Evolutionary conservation across 202 grass and related monocot species (phyloP), one percentile per base, ranked within the genome.

Genomic region (Eragrostis tef): DNA sequence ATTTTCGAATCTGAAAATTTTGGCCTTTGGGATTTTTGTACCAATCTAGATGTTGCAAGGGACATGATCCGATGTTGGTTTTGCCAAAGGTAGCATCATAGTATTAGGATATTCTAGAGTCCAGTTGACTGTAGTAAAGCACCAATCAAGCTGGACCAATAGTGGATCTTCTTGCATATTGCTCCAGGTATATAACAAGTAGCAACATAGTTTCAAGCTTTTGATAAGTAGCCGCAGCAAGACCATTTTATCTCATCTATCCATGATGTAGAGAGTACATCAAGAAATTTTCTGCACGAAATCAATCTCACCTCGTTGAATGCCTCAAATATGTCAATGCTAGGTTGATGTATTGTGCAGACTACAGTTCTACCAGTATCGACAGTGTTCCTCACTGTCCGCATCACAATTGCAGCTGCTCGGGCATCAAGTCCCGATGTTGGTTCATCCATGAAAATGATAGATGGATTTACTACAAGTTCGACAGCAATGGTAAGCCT

Each of bases 381-480:
- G 0, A 97, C 94, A 4, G 91, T 97, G 80, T 97, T 97, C 79
- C 88, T 92, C 17, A 94, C 94, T 0, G 91, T 79, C 61, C 94
- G 85, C 94, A 97, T 97, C 3, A 97, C 94, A 79, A 97, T 97
- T n/a, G 94, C 94, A 50, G 94, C 94, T 1, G 94, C 91, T 51
- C 94, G 90, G 14, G 94, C 94, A 83, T 97, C 94, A 5, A 97
- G 91, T 10, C 89, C 94, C 9, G 94, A 94, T 46, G 94, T 97
- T 70, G 94, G 94, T 39, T 97, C 94, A 81, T 97, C 94, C 94
- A 97, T 94, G 77, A 97, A 97, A 56, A 97, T 97, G 48, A 97
- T 94, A 7, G 94, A 97, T 3, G 94, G 94, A 62, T 94, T 97
- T 20, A 91, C 94, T 17, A 97, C 91, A 6, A 97, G 88, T 69